Evolutionary conservation across 768 basidiomycete species (phyloP), one percentile per base, ranked within the genome.

Genomic region (Agrocybe pediades): DNA sequence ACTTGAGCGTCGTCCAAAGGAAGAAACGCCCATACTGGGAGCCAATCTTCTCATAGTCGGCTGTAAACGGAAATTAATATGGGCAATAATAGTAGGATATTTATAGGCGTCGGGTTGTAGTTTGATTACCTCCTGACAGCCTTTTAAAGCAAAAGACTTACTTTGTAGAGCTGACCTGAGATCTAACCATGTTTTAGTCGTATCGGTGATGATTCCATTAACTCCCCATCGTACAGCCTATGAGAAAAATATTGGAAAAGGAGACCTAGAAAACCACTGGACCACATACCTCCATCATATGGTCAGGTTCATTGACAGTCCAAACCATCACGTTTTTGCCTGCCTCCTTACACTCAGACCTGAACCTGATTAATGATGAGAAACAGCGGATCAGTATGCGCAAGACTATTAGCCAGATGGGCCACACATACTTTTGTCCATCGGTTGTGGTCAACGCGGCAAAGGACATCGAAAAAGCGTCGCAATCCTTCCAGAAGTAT

Each of bases 251-350:
- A 15, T 27, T 39, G 2, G 20, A 51, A 41, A 51, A 26, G 46
- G n/a, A 57, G 46, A 53, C 41, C 19, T 26, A 21, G 1, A 25
- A 43, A n/a, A 17, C 26, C 3, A 36, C 33, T 36, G 17, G 26
- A 47, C 25, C 5, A 69, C 83, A 40, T 24, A 86, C 90, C 84
- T 94, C 91, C 81, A 92, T 89, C 92, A 94, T 93, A 64, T 93
- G 86, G 49, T 84, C 84, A 9, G 85, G 85, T 42, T 87, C 80
- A 65, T 99, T 99, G 23, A 98, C 96, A 0, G 97, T 99, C 97
- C 95, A 98, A 2, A 94, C 92, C 82, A 95, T 88, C 51, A 98
- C 61, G 60, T 80, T 79, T 80, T 97, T 97, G 17, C 88, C 88
- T 1, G 84, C 84, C 15, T 66, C 75, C 66, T 86, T 85, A 74